phyloP scores from a whole-genome alignment of 305 asterid genomes.

The Fraxinus velutina region DNA sequence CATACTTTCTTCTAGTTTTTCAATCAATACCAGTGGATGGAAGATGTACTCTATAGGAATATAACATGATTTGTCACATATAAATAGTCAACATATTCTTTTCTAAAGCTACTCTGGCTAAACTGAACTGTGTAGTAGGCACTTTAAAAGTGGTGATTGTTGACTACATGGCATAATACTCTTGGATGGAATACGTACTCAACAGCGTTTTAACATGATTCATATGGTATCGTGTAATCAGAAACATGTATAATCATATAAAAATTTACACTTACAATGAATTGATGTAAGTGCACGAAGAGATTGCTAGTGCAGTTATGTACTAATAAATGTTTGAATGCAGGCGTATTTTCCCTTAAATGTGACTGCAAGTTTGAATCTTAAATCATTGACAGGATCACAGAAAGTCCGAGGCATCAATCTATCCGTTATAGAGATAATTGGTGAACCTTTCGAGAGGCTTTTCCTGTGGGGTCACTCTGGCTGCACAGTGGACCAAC shows the following conservation, averaged over 20 bases:
- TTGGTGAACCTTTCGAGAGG: constrained; percentile 78
- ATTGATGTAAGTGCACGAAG: constrained; percentile 24
- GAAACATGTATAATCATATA: neutral
- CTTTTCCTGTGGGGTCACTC: constrained; percentile 96
- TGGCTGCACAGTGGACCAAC: constrained; percentile 51
- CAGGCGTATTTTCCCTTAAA: constrained; percentile 67
- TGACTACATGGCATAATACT: neutral
- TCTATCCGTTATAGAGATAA: constrained; percentile 44
- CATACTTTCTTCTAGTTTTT: neutral
- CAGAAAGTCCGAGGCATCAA: constrained; percentile 32
- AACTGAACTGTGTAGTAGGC: neutral
- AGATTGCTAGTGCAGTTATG: constrained; percentile 28
- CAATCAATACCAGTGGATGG: neutral
- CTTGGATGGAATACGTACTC: neutral
- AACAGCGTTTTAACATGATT: neutral
- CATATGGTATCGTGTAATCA: neutral
- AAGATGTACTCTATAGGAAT: neutral
- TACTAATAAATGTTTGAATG: constrained; percentile 48
- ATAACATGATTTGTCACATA: neutral
- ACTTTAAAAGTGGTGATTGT: neutral
- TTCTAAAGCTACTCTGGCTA: neutral
- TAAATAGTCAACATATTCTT: neutral
- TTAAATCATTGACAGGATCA: constrained; percentile 84
- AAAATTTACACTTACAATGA: neutral
- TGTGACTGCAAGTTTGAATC: constrained; percentile 73